These are phyloP conservation scores for Fusarium anguioides DNA, from an alignment of 2,329 filamentous ascomycete species.

Conservation along the genomic window DNA sequence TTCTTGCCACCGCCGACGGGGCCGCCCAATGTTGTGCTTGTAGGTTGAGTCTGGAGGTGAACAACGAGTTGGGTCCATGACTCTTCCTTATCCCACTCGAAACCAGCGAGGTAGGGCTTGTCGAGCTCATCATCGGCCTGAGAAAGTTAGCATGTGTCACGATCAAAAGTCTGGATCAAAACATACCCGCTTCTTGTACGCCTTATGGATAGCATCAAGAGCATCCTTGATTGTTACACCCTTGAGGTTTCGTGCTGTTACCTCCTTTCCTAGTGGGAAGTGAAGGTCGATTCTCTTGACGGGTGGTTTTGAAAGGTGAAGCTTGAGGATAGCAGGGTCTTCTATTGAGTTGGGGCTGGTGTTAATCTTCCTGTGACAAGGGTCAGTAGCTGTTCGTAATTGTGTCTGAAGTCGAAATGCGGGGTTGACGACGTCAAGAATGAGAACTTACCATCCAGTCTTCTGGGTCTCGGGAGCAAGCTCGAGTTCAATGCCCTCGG, in stretches of 20 bases:
- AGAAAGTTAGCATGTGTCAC: conserved; percentile 3
- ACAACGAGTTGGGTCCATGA: conserved; percentile 89
- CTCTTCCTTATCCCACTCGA: conserved; percentile 96
- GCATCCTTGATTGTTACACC: conserved; percentile 98
- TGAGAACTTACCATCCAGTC: conserved; percentile 79
- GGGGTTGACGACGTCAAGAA: conserved; percentile 15
- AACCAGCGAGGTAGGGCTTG: conserved; percentile 86
- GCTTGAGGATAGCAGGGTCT: conserved; percentile 85
- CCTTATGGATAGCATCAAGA: conserved; percentile 93
- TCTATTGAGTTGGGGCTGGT: conserved; percentile 81
- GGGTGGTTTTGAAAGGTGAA: conserved; percentile 80
- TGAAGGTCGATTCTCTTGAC: conserved; percentile 95
- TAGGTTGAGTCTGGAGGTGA: conserved; percentile 79
- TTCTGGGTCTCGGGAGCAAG: conserved; percentile 86
- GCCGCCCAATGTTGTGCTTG: conserved; percentile 52
- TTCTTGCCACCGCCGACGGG: conserved; percentile 71
- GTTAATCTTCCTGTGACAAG: conserved; percentile 86
- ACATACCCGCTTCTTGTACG: conserved; percentile 93
- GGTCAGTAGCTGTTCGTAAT: conserved; percentile 9
- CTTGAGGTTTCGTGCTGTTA: conserved; percentile 90
- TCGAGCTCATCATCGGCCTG: conserved; percentile 94
- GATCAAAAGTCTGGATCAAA: not conserved
- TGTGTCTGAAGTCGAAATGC: not conserved
- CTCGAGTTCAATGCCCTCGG: conserved; percentile 75
- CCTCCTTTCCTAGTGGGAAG: conserved; percentile 88